Evolutionary conservation across 139 green algal genomes (phyloP), one percentile per base, ranked within the genome.

Genomic region (Nannochloris sp.): DNA sequence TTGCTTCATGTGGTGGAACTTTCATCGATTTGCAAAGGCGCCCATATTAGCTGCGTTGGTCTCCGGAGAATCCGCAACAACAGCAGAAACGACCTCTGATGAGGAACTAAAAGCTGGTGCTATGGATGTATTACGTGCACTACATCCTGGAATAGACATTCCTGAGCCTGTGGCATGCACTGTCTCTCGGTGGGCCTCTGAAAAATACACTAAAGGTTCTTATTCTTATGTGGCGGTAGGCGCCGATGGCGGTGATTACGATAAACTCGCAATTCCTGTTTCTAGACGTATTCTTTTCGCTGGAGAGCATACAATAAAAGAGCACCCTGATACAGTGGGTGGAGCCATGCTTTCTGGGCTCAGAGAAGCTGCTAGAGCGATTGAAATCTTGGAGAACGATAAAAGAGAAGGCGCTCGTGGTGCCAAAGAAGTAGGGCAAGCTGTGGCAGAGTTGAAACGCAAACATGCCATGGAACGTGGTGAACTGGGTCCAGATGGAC

Each of bases 1-100:
- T 39, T 86, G 75, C 79, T 95, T 90, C 77, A 89, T 90, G 77
- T 93, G 88, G 61, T 96, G 89, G 89, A 92, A 92, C 74, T 61
- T 92, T 39, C 64, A 83, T n/a, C 71, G 74, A 33, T 77, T 80
- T 37, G 61, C 44, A 53, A 70, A 74, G 10, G 33, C 56, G 24
- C 65, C 75, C 48, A 68, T 84, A 12, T 70, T 91, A 23, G 72
- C 59, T 5, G 74, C 78, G 5, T 67, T 91, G 31, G 54, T 89
- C 38, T 77, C 80, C 14, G 84, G 84, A 42, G 34, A 47, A 31
- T 48, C 70, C 4, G 59, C 54, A 14, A 31, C 15, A 7, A 33
- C 27, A 37, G 68, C 34, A 29, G 61, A 83, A 63, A 53, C 35
- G 12, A 24, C 58, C 56, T 24, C 32, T 27, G 35, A 72, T 1